Evolutionary conservation across 805 yeast genomes (phyloP).

Genomic region (Teunomyces pallodes): DNA sequence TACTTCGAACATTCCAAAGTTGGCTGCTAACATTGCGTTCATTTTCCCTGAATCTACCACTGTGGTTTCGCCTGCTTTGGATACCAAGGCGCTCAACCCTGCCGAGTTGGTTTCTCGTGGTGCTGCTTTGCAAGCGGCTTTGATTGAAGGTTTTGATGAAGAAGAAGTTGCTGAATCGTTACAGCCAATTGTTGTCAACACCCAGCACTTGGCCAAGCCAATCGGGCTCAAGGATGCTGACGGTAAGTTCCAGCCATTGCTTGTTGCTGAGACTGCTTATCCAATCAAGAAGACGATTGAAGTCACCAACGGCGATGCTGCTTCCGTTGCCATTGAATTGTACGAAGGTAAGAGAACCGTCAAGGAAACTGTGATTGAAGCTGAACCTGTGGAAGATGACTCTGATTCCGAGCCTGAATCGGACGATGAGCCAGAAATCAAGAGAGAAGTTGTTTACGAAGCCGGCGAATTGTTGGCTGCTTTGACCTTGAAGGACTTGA

Average conservation of each 20-base stretch:
- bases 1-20: conserved; percentile 86
- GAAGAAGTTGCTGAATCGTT: conserved; percentile 79
- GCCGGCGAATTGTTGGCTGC: conserved; percentile 77
- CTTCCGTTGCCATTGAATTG: conserved; percentile 62
- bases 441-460: conserved; percentile 69
- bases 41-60: conserved; percentile 79
- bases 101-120: conserved; percentile 90
- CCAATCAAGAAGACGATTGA: conserved; percentile 80
- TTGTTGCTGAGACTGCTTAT: conserved; percentile 81
- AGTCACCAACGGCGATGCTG: conserved; percentile 59
- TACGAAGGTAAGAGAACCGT: conserved; percentile 84
- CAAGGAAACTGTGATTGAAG: conserved; percentile 78
- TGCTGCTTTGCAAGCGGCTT: conserved; percentile 93
- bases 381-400: conserved; percentile 52
- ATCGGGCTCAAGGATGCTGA: conserved; percentile 78
- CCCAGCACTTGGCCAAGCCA: conserved; percentile 81
- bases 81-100: conserved; percentile 79
- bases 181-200: conserved; percentile 81
- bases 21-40: conserved; percentile 68
- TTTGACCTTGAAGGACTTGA: conserved; percentile 68
- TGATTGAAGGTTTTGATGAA: conserved; percentile 76
- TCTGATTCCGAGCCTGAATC: conserved; percentile 47
- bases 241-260: conserved; percentile 68
- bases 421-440: conserved; percentile 90
- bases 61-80: conserved; percentile 68